Evolutionary conservation across 2,329 filamentous ascomycete genomes (phyloP).

Genomic region (Microdochium paspali): DNA sequence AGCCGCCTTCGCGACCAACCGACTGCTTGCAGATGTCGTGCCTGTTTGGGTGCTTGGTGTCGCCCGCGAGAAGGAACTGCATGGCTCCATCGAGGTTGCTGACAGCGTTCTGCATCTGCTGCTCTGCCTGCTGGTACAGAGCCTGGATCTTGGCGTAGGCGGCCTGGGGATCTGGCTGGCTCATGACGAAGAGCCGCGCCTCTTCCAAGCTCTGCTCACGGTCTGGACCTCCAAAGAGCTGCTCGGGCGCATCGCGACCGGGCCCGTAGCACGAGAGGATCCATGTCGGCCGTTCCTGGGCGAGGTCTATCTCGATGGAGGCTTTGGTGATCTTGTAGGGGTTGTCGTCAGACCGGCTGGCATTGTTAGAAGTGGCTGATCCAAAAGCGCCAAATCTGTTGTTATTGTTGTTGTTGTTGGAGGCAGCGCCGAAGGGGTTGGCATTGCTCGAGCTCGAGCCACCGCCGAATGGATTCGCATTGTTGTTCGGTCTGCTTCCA

Average conservation of each 20-base stretch:
- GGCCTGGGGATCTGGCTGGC: slow-evolving; percentile 29
- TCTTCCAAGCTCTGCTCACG: slow-evolving; percentile 88
- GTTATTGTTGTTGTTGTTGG: slow-evolving; percentile 9
- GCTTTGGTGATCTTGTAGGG: slow-evolving; percentile 46
- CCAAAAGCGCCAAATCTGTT: slow-evolving; percentile 20
- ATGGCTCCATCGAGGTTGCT: slow-evolving; percentile 64
- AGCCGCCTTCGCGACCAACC: slow-evolving; percentile 34
- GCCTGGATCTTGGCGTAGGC: slow-evolving; percentile 46
- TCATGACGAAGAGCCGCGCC: slow-evolving; percentile 65
- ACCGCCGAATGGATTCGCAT: background rate
- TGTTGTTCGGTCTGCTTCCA: slow-evolving; percentile 15
- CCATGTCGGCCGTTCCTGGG: slow-evolving; percentile 68
- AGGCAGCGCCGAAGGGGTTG: background rate
- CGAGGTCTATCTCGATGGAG: slow-evolving; percentile 57
- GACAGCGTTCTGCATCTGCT: slow-evolving; percentile 64
- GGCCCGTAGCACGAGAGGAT: slow-evolving; percentile 81
- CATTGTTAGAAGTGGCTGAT: slow-evolving; percentile 3
- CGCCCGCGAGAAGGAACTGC: slow-evolving; percentile 55
- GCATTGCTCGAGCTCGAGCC: background rate
- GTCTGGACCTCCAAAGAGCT: slow-evolving; percentile 70
- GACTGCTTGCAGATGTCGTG: slow-evolving; percentile 49
- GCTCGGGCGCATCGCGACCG: slow-evolving; percentile 63
- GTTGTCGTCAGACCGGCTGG: slow-evolving; percentile 6
- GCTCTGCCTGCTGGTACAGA: slow-evolving; percentile 54
- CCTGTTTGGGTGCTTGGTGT: slow-evolving; percentile 67